phyloP scores from a whole-genome alignment of 116 monocot species.

The Zostera marina region DNA sequence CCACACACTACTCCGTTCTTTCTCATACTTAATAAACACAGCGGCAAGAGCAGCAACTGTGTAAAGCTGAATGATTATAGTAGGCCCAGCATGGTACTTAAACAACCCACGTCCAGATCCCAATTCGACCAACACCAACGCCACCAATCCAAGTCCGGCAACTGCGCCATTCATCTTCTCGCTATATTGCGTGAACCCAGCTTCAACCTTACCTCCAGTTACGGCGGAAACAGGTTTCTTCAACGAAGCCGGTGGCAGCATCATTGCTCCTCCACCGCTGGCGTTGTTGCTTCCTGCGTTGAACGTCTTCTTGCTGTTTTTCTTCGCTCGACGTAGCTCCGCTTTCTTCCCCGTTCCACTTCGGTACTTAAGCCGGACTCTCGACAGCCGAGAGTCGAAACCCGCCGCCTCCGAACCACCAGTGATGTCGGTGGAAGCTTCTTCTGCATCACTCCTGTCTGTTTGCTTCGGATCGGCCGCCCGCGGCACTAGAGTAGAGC shows the following conservation, averaged over 20 bases:
- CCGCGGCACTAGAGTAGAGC: background rate
- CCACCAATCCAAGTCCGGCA: slow-evolving; percentile 45
- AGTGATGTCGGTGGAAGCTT: background rate
- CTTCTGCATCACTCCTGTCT: background rate
- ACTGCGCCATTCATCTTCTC: slow-evolving; percentile 50
- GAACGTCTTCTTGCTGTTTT: slow-evolving; percentile 4
- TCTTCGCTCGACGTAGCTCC: slow-evolving; percentile 30
- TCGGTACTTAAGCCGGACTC: slow-evolving; percentile 45
- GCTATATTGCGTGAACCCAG: slow-evolving; percentile 54
- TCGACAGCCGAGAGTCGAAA: slow-evolving; percentile 30
- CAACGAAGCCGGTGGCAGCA: slow-evolving; percentile 50
- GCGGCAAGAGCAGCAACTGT: slow-evolving; percentile 33
- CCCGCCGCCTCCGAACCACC: slow-evolving; percentile 5
- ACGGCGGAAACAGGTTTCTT: slow-evolving; percentile 13
- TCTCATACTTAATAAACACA: slow-evolving; percentile 47
- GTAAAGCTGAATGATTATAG: slow-evolving; percentile 50
- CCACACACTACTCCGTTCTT: slow-evolving; percentile 60
- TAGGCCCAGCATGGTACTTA: slow-evolving; percentile 33
- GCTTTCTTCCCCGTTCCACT: slow-evolving; percentile 56
- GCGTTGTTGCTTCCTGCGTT: slow-evolving; percentile 5
- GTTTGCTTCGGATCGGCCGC: slow-evolving; percentile 2
- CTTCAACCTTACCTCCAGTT: slow-evolving; percentile 26
- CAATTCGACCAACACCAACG: slow-evolving; percentile 60
- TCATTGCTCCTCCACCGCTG: slow-evolving; percentile 3
- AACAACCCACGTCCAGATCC: slow-evolving; percentile 42